These are phyloP conservation scores for Asterella californica DNA, from an alignment of 225 moss, liverwort and hornwort genomes.

Conservation along the genomic window DNA sequence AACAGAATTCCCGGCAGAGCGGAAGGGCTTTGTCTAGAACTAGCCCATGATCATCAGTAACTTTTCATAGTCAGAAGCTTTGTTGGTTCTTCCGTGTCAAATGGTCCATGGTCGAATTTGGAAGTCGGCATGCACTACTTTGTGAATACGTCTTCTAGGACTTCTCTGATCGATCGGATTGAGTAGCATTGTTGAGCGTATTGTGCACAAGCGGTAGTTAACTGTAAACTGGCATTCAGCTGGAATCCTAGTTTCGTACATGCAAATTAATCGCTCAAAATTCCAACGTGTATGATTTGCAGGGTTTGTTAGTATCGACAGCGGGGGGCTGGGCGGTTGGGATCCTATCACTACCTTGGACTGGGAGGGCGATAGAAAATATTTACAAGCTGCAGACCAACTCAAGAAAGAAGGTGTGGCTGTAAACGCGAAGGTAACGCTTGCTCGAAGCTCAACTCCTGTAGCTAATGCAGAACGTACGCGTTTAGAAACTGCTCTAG, in stretches of 20 bases:
- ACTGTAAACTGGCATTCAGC: not conserved
- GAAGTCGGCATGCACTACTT: too few relatives aligned
- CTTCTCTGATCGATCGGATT: not conserved
- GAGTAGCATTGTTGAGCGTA: not conserved
- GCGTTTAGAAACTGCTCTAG: not conserved
- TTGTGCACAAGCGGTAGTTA: not conserved
- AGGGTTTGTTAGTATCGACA: slow-evolving; percentile 5
- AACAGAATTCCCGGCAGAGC: too few relatives aligned
- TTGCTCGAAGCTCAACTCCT: not conserved
- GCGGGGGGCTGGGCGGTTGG: not conserved
- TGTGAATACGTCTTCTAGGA: too few relatives aligned
- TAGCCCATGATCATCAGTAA: too few relatives aligned
- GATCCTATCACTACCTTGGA: not conserved
- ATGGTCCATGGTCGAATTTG: too few relatives aligned
- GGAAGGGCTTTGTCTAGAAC: too few relatives aligned
- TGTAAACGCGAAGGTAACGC: not conserved
- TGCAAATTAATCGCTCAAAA: not conserved
- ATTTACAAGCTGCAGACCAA: not conserved
- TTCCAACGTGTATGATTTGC: not conserved
- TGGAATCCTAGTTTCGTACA: not conserved
- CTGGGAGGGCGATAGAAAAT: not conserved
- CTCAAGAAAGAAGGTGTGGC: not conserved
- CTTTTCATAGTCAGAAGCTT: too few relatives aligned
- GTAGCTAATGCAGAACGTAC: not conserved
- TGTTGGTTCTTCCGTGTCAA: too few relatives aligned